phyloP scores from a whole-genome alignment of 805 yeast species.

The Nakazawaea wyomingensis region DNA sequence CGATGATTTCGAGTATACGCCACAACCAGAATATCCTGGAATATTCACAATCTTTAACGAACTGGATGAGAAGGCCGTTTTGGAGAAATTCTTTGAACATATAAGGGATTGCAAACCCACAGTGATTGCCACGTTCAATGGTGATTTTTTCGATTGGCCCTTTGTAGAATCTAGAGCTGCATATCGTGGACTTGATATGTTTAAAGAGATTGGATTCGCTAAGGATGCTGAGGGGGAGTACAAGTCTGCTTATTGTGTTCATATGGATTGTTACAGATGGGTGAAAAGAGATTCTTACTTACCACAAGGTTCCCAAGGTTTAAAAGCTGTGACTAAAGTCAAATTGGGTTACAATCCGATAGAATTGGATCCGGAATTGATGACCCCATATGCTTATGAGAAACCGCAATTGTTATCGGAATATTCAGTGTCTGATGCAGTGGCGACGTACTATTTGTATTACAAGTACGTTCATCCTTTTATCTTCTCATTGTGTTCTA shows the following conservation, averaged over 20 bases:
- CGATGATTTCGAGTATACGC: conserved; percentile 96
- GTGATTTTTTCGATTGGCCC: conserved; percentile 99
- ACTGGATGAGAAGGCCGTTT: conserved; percentile 68
- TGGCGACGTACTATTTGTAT: conserved; percentile 93
- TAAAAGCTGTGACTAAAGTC: conserved; percentile 94
- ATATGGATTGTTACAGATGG: conserved; percentile 98
- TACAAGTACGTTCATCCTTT: conserved; percentile 97
- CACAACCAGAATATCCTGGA: conserved; percentile 94
- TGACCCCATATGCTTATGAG: conserved; percentile 97
- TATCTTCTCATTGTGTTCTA: conserved; percentile 90
- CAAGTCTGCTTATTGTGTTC: conserved; percentile 86
- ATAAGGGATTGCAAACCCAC: conserved; percentile 86
- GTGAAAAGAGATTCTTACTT: conserved; percentile 95
- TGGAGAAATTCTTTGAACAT: conserved; percentile 82
- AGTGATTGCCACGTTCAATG: conserved; percentile 96
- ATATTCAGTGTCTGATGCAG: conserved; percentile 98
- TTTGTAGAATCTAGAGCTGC: conserved; percentile 86
- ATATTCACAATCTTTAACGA: conserved; percentile 86
- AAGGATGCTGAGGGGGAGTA: conserved; percentile 87
- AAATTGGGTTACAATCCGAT: conserved; percentile 95
- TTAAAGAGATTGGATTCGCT: conserved; percentile 89
- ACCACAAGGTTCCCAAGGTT: conserved; percentile 98
- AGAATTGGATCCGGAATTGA: conserved; percentile 93
- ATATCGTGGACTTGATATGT: conserved; percentile 82
- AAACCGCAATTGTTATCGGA: conserved; percentile 90